phyloP scores from a whole-genome alignment of 805 yeast genomes.

The Yarrowia divulgata region DNA sequence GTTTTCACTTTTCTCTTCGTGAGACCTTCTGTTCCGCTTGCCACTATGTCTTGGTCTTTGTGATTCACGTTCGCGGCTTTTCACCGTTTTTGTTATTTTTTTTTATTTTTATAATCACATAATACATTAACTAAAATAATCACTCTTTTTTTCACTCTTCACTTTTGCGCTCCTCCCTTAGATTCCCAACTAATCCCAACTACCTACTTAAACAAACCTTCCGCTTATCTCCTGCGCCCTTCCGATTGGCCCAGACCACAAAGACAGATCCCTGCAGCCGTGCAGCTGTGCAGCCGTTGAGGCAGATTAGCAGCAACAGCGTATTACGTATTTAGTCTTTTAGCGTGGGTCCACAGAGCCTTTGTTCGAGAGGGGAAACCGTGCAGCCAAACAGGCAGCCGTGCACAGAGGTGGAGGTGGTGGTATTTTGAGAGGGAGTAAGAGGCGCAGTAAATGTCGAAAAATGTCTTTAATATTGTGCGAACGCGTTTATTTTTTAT shows the following conservation, averaged over 20 bases:
- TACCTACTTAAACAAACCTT: too few relatives aligned
- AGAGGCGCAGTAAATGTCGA: neutral
- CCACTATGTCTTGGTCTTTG: too few relatives aligned
- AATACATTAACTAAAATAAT: too few relatives aligned
- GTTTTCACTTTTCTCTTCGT: too few relatives aligned
- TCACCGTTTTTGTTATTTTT: neutral
- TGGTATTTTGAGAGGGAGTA: too few relatives aligned
- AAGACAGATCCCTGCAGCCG: conserved; percentile 26
- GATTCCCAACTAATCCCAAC: neutral
- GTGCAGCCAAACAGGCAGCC: conserved; percentile 29
- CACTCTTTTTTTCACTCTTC: too few relatives aligned
- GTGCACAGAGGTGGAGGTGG: neutral
- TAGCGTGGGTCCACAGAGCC: conserved; percentile 21
- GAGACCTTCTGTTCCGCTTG: too few relatives aligned
- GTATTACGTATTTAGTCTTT: conserved; percentile 9
- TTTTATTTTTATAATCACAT: too few relatives aligned
- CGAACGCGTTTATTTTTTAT: too few relatives aligned
- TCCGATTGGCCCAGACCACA: conserved; percentile 13
- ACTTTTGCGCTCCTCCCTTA: neutral
- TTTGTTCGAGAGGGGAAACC: conserved; percentile 19
- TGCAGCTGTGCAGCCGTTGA: conserved; percentile 27
- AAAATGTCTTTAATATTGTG: neutral
- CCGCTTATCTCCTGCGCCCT: neutral
- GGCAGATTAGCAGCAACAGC: conserved; percentile 32
- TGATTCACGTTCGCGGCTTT: neutral